Evolutionary conservation across 345 rosid species (phyloP).

Genomic region (Excoecaria cochinchinensis): DNA sequence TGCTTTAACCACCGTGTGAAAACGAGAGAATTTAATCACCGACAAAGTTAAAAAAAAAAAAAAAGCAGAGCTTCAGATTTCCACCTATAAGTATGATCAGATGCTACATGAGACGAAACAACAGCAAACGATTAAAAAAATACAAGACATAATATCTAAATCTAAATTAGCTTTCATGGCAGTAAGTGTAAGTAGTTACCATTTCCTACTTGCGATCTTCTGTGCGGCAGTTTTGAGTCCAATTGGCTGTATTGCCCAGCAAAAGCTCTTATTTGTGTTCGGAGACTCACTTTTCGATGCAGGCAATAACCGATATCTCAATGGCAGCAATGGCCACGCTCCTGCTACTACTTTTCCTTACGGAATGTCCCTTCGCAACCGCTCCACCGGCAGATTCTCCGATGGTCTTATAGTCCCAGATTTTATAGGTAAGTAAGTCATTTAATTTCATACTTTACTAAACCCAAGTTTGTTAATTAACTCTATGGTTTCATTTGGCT

Average conservation of each 20-base stretch:
- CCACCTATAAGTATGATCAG: neutral
- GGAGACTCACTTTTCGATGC: constrained; percentile 5
- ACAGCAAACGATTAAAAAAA: neutral
- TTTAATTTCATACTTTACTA: too few relatives aligned
- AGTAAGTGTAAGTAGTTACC: neutral
- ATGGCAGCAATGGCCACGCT: neutral
- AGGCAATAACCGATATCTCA: neutral
- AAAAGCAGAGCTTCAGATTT: neutral
- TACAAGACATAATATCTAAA: neutral
- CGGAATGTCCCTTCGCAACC: neutral
- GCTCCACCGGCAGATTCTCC: neutral
- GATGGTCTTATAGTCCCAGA: constrained; percentile 9
- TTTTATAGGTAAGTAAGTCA: neutral
- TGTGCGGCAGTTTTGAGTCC: neutral
- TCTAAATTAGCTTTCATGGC: neutral
- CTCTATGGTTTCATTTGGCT: neutral
- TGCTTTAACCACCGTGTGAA: neutral
- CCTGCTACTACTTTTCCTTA: neutral
- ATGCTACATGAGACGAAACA: neutral
- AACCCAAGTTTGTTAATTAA: too few relatives aligned
- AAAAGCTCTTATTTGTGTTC: neutral
- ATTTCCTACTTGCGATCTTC: neutral
- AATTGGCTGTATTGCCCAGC: neutral
- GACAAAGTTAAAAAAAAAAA: neutral
- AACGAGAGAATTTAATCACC: neutral